Evolutionary conservation across 2,329 filamentous ascomycete species (phyloP).

Genomic region (Talaromyces sp.): DNA sequence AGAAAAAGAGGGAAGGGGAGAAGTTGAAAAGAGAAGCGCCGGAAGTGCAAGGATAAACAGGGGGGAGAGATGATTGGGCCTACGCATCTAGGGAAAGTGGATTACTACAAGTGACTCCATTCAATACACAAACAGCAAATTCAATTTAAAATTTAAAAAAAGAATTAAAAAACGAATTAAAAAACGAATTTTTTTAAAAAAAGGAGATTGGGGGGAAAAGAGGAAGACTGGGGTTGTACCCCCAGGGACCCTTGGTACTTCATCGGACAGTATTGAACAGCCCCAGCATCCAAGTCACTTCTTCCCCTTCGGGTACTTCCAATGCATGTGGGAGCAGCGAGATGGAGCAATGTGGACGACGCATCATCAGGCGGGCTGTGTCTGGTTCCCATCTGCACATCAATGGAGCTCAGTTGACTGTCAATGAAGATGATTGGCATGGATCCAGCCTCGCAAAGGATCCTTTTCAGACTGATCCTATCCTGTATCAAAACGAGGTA

Average conservation of each 20-base stretch:
- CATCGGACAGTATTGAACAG: not conserved
- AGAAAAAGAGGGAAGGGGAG: slow-evolving; percentile 8
- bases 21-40: slow-evolving; percentile 16
- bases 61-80: not conserved
- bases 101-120: not conserved
- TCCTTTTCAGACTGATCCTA: slow-evolving; percentile 7
- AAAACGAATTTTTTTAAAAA: not conserved
- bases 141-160: not conserved
- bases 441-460: slow-evolving; percentile 1
- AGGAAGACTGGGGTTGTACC: not conserved
- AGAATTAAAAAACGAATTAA: no score
- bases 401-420: slow-evolving; percentile 6
- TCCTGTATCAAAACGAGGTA: not conserved
- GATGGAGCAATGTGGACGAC: slow-evolving; percentile 10
- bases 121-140: no score
- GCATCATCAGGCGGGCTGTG: slow-evolving; percentile 28
- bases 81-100: not conserved
- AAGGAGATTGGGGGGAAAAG: not conserved
- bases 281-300: not conserved
- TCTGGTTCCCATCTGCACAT: slow-evolving; percentile 15
- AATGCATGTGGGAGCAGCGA: not conserved
- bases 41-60: not conserved
- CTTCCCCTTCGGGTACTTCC: not conserved
- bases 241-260: not conserved
- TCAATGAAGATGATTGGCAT: slow-evolving; percentile 11